Evolutionary conservation across 225 moss, liverwort and hornwort genomes (phyloP).

Genomic region (Takakia lepidozioides): DNA sequence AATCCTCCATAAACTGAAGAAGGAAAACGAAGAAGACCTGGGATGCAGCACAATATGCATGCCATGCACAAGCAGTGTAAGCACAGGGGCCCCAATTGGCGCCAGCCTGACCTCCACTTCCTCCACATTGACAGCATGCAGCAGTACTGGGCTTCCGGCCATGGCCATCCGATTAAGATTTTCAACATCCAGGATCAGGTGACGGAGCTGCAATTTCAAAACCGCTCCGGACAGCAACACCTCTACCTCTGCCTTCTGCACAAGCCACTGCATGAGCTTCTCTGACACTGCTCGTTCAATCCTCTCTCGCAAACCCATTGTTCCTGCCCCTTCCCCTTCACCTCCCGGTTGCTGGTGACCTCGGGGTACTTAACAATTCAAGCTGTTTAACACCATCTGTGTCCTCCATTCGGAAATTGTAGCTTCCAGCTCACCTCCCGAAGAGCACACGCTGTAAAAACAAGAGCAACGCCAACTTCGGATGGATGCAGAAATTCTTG

Average conservation of each 20-base stretch:
- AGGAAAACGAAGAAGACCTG: slow-evolving; percentile 17
- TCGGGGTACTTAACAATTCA: too few species aligned
- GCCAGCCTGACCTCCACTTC: slow-evolving; percentile 43
- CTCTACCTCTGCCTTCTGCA: slow-evolving; percentile 24
- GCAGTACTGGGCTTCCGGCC: slow-evolving; percentile 29
- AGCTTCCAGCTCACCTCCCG: too few species aligned
- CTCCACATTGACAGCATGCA: slow-evolving; percentile 36
- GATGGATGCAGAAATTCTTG: too few species aligned
- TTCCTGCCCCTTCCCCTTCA: too few species aligned
- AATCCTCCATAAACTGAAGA: neutral
- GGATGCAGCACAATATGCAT: slow-evolving; percentile 44
- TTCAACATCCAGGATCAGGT: slow-evolving; percentile 38
- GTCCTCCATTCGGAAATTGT: too few species aligned
- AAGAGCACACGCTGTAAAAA: too few species aligned
- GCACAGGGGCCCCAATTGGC: slow-evolving; percentile 44
- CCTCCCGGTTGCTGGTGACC: too few species aligned
- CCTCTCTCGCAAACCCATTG: slow-evolving; percentile 42
- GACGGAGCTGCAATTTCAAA: slow-evolving; percentile 31
- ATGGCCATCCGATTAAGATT: slow-evolving; percentile 31
- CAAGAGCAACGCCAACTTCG: too few species aligned
- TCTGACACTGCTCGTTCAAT: slow-evolving; percentile 39
- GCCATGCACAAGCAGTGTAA: slow-evolving; percentile 42
- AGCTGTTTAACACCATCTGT: too few species aligned
- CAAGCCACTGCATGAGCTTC: slow-evolving; percentile 42
- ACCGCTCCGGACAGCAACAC: slow-evolving; percentile 28